Conservation (phyloP, 108 stramenopile genomes). For the Fistulifera solaris region DNA sequence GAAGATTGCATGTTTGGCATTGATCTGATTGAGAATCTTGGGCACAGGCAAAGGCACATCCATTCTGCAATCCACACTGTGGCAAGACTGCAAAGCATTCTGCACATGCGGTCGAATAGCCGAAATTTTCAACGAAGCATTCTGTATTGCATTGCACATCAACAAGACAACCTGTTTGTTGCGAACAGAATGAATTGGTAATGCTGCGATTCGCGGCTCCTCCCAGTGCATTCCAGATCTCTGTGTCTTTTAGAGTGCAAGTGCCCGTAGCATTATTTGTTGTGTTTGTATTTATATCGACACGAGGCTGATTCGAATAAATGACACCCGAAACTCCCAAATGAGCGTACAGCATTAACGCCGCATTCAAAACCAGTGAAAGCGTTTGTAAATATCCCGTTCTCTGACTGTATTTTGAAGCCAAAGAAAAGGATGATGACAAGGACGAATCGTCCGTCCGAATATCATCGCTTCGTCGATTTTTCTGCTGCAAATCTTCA, state of each 20-base stretch:
- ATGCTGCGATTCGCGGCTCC: neutral
- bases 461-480: too few relatives aligned
- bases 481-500: too few relatives aligned
- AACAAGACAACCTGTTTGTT: constrained; percentile 10
- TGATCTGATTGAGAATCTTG: constrained; percentile 17
- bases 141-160: constrained; percentile 9
- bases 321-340: constrained; percentile 28
- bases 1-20: constrained; percentile 25
- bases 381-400: constrained; percentile 21
- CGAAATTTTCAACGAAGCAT: constrained; percentile 13
- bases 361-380: constrained; percentile 26
- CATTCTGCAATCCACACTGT: constrained; percentile 10
- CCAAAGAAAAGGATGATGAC: too few relatives aligned
- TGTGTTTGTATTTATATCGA: constrained; percentile 4
- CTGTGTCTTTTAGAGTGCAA: constrained; percentile 15
- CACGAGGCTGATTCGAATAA: constrained; percentile 20
- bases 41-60: constrained; percentile 18
- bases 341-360: constrained; percentile 36
- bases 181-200: constrained; percentile 17
- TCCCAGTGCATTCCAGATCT: constrained; percentile 12
- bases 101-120: constrained; percentile 13
- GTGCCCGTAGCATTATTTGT: neutral
- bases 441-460: too few relatives aligned
- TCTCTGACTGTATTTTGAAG: constrained; percentile 20
- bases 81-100: constrained; percentile 22